Base-by-base conservation (phyloP, 164 flowering plant species). In the Buxus sempervirens region DNA sequence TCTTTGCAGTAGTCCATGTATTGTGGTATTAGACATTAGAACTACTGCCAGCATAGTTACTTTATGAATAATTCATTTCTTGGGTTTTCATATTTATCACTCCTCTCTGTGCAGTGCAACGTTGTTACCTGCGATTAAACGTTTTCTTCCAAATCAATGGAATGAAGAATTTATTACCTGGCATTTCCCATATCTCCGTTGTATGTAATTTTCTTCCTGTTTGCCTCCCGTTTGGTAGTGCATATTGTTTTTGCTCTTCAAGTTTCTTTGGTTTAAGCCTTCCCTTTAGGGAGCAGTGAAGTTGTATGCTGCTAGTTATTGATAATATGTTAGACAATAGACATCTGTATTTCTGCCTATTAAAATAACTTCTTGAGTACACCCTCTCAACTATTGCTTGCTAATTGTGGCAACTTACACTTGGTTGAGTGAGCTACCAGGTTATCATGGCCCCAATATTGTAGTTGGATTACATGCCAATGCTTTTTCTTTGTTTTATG, bases 101-200 rank as follows among this genome's bases (percentile, higher is more conserved):
- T 67, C 51, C 49, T 71, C 49, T 13, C 28, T 75, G 60, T 54
- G 18, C 82, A 94, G 98, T 77, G 96, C 97, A 58, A 94, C 98
- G 24, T 63, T 94, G 73, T 72, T 91, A 78, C 98, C 98, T 72
- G 83, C 89, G 51, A 86, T 91, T 26, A 81, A 67, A 22, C 82
- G 90, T 18, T 91, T 81, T 75, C 74, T 94, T 79, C 98, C 98
- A 15, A 74, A 79, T 12, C 74, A 65, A 57, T 91, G 98, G 98
- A 94, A 94, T 75, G 93, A 94, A 9, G 72, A 94, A 41, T 58
- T 68, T 58, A 91, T 94, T 60, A 56, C 63, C 36, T 94, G 95
- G 97, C 95, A 62, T 68, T 78, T 90, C 64, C 97, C 98, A 23
- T 90, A 87, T 75, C 80, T 94, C 74, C 85, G 78, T 23, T 85